Base-by-base conservation (phyloP, 1,284 basidiomycete species). In the Apiotrichum akiyoshidainum region DNA sequence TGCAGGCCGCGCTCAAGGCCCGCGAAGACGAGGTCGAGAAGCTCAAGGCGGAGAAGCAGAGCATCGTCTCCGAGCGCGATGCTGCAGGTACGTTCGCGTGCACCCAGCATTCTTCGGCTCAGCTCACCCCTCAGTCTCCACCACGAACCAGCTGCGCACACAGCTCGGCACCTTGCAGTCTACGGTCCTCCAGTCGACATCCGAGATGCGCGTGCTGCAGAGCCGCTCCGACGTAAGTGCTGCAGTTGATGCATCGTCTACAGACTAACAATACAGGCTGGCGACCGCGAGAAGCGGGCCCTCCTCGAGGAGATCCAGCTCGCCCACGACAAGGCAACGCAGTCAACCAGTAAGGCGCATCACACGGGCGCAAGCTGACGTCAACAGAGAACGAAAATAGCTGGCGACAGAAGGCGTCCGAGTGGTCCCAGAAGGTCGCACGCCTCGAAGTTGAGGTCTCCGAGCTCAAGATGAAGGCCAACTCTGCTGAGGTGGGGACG, bases 361-460 rank as follows among this genome's bases (percentile, higher is more conserved):
- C 26, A 31, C 26, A 7, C 26, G 26, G 26, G 26, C 26, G 26
- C 26, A 31, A 3, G 26, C 26, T 31, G 26, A 31, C 26, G 7
- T 31, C 26, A 31, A 5, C 64, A 77, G 75, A 77, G 66, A 71
- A 73, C 39, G 61, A 74, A 19, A 71, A 72, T 52, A 68, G 66
- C 13, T 64, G 74, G 17, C 66, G 75, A 12, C 70, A 72, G 41
- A 69, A 69, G 58, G 51, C 51, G 17, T 63, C 66, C 9, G 75
- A 75, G 46, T 63, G 67, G 17, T 73, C 73, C 3, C 68, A 73
- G 79, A 90, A 89, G 78, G 84, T 88, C 13, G 91, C 91, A n/a
- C 92, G 89, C 69, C 86, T 89, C 65, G 87, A 91, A 72, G 83
- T 90, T 34, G 82, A 88, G 69, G 87, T 92, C 50, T 88, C 90